A percentile compares a stretch with the other conserved stretches of the same genome.
phyloP scores from a whole-genome alignment of 129 eudicot species.

The Chrysanthemum makinoi region DNA sequence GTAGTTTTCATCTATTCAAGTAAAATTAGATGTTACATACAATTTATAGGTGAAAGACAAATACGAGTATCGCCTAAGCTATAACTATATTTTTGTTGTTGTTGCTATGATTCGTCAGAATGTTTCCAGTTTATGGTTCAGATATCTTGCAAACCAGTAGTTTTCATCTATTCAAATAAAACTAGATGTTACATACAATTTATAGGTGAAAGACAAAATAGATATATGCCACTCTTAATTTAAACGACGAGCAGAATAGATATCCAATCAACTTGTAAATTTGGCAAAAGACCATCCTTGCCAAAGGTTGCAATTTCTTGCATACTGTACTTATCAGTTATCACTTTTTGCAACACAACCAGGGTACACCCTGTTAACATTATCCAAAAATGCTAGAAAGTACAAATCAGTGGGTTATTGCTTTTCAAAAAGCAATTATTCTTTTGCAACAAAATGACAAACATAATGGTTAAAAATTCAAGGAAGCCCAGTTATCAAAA shows the following conservation, averaged over 20 bases:
- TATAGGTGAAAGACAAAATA: not conserved
- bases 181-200: not conserved
- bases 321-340: not conserved
- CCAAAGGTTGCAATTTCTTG: not conserved
- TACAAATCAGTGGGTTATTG: not conserved
- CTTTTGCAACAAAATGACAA: not conserved
- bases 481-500: not conserved
- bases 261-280: not conserved
- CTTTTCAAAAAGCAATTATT: not conserved
- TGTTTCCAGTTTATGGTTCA: not conserved
- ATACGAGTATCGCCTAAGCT: slow-evolving; percentile 1
- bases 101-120: not conserved
- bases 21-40: too few relatives aligned
- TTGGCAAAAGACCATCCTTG: not conserved
- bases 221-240: not conserved
- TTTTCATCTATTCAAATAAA: not conserved
- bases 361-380: not conserved
- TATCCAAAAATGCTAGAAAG: not conserved
- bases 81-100: not conserved
- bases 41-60: too few relatives aligned
- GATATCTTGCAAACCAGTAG: slow-evolving; percentile 1
- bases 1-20: too few relatives aligned
- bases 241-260: not conserved
- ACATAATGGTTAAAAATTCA: not conserved
- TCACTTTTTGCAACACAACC: not conserved